A percentile compares a stretch with the other conserved stretches of the same genome.
phyloP scores from a whole-genome alignment of 345 rosid species.

The Gossypium australe region DNA sequence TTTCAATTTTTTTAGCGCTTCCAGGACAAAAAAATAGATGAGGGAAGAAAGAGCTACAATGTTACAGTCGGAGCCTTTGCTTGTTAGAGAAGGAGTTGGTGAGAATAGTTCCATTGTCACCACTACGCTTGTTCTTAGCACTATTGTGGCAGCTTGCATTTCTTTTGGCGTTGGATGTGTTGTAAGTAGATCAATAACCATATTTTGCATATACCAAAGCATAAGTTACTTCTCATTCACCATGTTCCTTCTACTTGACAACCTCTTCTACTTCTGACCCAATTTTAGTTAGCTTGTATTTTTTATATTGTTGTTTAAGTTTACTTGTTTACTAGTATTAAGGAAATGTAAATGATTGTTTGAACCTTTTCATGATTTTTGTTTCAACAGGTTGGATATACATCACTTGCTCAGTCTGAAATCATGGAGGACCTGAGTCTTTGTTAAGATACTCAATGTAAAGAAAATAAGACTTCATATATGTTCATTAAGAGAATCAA shows the following conservation, averaged over 20 bases:
- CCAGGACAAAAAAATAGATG: neutral
- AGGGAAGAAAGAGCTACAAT: neutral
- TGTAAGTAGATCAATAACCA: neutral
- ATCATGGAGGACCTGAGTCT: slow-evolving; percentile 6
- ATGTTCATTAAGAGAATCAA: too few species aligned
- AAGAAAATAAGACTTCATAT: too few species aligned
- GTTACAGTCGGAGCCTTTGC: neutral
- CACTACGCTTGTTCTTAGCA: neutral
- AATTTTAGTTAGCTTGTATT: neutral
- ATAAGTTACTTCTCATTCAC: neutral
- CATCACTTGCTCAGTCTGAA: neutral
- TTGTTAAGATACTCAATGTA: too few species aligned
- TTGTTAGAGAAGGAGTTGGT: neutral
- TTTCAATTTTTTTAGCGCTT: too few species aligned
- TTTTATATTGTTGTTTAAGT: too few species aligned
- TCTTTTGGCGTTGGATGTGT: neutral
- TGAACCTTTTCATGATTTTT: neutral
- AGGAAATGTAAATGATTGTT: too few species aligned
- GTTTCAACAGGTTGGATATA: neutral
- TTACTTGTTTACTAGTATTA: neutral
- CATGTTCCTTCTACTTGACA: neutral
- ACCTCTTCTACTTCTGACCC: neutral
- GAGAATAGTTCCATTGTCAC: neutral
- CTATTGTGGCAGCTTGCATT: neutral
- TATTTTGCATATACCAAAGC: neutral